Evolutionary conservation across 306 rosid genomes (phyloP), one percentile per base, ranked within the genome.

Genomic region (Lathyrus oleraceus): DNA sequence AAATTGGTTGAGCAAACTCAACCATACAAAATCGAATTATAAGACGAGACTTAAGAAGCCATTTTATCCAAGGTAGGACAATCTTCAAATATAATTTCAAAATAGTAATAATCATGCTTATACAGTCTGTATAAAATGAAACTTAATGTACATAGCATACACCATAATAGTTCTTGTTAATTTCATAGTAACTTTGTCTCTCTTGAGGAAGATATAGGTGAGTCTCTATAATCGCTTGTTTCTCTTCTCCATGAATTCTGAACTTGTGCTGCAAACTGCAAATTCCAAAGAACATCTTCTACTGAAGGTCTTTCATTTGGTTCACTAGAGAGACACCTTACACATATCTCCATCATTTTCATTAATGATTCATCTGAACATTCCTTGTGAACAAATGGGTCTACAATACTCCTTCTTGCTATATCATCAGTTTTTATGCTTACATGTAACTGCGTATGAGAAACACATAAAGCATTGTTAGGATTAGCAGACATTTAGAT

Each of bases 181-280:
- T 27, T 39, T 79, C 69, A 71, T 7, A 28, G 59, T 53, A 69
- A 36, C 73, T 16, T 77, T 48, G 61, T 68, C 36, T 76, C 73
- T 40, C 12, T 67, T 69, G 81, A 52, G 42, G 82, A 81, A n/a
- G 86, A 76, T 15, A 67, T 30, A 15, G 86, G 82, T 0, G 87
- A 82, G 15, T 77, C 86, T 61, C 75, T 74, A 20, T 63, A 64
- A 71, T 83, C 85, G 66, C 25, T 78, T 60, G 75, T 54, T 76
- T 87, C 86, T 61, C 70, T 78, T 78, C 36, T 75, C 67, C 86
- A 81, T 39, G 86, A 75, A 70, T 85, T 85, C 82, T 94, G 99
- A 82, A 94, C 88, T 73, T 91, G 99, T 59, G 87, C 91, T 53
- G 97, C 97, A 83, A 87, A 94, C 65, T 91, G 97, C 88, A 94